Base-by-base conservation (phyloP, 352 stramenopile genomes). In the Globisporangium irregulare region DNA sequence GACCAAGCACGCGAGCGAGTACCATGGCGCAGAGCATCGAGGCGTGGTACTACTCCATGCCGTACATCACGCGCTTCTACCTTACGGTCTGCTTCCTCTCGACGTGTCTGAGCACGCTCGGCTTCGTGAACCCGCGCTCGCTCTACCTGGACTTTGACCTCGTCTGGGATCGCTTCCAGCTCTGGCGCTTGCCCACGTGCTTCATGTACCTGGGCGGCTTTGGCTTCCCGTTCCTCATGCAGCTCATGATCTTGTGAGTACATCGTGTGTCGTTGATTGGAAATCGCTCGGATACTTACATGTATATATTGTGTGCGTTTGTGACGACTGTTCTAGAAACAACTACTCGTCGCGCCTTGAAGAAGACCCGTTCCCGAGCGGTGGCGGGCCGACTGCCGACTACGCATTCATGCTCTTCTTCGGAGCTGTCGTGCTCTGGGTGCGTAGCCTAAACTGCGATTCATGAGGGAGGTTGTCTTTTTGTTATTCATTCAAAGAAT, bases 401-500 rank as follows among this genome's bases (percentile, higher is more conserved):
- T 97, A 95, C 68, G 85, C 86, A 27, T 97, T 97, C 76, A 95
- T 93, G 86, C 74, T 97, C 27, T 89, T 97, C 71, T 91, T 96
- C 46, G 91, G 89, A 59, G 89, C 86, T 10, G 70, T 53, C 10
- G 66, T 94, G 36, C 71, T 96, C 15, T 93, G 82, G 82, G 89
- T 96, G 78, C 59, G 83, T 70, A n/a, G 10, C 1, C 12, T 46
- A 20, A 20, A 22, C 15, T 61, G 29, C 34, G 55, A 6, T 48
- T 48, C 4, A 36, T 34, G 18, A 10, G 10, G 7, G 34, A 41
- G 34, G 5, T 12, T 48, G 12, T 6, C 6, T n/a, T 58, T 22
- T 4, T 1, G 15, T 43, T 7, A 27, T 67, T 25, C 18, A 43
- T 32, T 32, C 3, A 34, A 0, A 4, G 14, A 4, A 24, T 60